Conservation (phyloP, 805 yeast species). For the Scheffersomyces stipitis region DNA sequence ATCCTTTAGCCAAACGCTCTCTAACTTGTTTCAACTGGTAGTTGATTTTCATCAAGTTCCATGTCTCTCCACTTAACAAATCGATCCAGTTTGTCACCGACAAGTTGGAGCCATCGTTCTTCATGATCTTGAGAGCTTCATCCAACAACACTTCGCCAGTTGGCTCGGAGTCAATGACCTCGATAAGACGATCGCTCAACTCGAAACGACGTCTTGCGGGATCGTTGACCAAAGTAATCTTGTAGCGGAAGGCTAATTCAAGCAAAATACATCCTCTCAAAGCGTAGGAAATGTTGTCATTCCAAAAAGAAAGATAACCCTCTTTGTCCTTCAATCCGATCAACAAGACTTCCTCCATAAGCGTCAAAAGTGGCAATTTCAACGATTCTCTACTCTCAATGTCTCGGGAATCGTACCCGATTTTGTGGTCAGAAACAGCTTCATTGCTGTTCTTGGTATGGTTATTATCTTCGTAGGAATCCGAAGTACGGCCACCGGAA, state of each 20-base stretch:
- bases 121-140: conserved; percentile 89
- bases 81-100: conserved; percentile 92
- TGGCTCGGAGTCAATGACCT: conserved; percentile 78
- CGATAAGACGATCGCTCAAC: conserved; percentile 80
- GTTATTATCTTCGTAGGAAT: neutral
- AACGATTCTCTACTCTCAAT: conserved; percentile 39
- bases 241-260: conserved; percentile 89
- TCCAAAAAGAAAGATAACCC: conserved; percentile 97
- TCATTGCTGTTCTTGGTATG: conserved; percentile 15
- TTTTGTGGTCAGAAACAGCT: conserved; percentile 49
- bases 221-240: conserved; percentile 85
- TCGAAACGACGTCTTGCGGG: conserved; percentile 89
- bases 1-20: conserved; percentile 92
- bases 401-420: conserved; percentile 82
- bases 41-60: conserved; percentile 92
- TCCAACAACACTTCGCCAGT: conserved; percentile 96
- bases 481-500: conserved; percentile 18
- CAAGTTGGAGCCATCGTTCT: conserved; percentile 72
- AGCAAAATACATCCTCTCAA: conserved; percentile 89
- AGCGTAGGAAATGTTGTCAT: conserved; percentile 95
- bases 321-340: conserved; percentile 94
- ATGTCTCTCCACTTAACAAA: conserved; percentile 89
- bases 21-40: conserved; percentile 97
- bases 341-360: conserved; percentile 94
- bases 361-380: conserved; percentile 70